phyloP scores from a whole-genome alignment of 1,139 yeast species.

The Protomyces pachydermus region DNA sequence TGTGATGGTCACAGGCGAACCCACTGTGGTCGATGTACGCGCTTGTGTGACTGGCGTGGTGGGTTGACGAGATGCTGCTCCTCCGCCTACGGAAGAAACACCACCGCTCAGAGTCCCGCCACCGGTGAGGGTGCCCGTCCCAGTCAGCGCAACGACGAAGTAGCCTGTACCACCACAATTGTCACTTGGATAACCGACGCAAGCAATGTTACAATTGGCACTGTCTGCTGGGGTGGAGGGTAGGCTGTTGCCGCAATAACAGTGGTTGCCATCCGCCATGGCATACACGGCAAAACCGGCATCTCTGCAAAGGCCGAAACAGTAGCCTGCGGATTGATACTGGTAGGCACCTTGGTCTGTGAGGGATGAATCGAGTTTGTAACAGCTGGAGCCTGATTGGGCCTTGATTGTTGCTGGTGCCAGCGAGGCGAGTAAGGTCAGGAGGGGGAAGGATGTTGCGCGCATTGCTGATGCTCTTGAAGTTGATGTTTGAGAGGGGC shows the following conservation, averaged over 20 bases:
- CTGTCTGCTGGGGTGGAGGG: constrained; percentile 44
- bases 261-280: constrained; percentile 50
- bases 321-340: constrained; percentile 31
- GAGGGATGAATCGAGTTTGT: constrained; percentile 13
- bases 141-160: constrained; percentile 36
- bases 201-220: constrained; percentile 46
- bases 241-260: constrained; percentile 58
- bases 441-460: neutral
- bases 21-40: constrained; percentile 19
- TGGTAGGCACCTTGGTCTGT: constrained; percentile 28
- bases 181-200: constrained; percentile 51
- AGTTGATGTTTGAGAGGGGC: neutral
- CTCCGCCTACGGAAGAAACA: constrained; percentile 20
- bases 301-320: constrained; percentile 27
- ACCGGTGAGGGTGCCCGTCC: constrained; percentile 32
- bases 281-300: constrained; percentile 53
- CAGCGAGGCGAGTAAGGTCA: neutral
- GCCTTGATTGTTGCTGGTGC: neutral
- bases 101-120: constrained; percentile 20
- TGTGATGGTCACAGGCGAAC: constrained; percentile 32
- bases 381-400: constrained; percentile 16
- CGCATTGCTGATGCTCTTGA: neutral
- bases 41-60: constrained; percentile 16
- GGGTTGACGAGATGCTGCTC: constrained; percentile 12
- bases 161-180: constrained; percentile 53